phyloP scores from a whole-genome alignment of 805 yeast genomes.

The Clavispora phyllophila region DNA sequence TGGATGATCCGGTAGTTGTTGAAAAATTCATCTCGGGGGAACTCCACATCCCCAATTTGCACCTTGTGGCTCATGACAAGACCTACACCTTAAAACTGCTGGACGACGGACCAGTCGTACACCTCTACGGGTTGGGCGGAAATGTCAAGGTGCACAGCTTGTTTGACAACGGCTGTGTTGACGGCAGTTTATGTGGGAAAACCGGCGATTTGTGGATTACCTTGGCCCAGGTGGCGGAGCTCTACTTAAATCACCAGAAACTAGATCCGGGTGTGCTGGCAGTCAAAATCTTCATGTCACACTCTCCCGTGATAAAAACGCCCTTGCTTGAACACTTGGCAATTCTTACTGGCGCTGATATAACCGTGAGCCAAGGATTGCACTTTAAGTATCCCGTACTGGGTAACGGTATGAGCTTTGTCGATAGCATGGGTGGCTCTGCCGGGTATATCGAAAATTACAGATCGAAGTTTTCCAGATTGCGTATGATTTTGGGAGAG shows the following conservation, averaged over 20 bases:
- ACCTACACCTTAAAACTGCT: slow-evolving; percentile 30
- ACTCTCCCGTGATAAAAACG: slow-evolving; percentile 67
- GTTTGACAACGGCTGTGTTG: slow-evolving; percentile 42
- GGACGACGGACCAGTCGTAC: slow-evolving; percentile 40
- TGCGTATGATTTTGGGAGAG: slow-evolving; percentile 56
- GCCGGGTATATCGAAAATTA: slow-evolving; percentile 49
- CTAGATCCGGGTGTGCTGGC: slow-evolving; percentile 28
- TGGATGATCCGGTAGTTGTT: slow-evolving; percentile 67
- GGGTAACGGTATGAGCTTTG: slow-evolving; percentile 63
- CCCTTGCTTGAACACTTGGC: slow-evolving; percentile 66
- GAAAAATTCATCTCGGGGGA: slow-evolving; percentile 55
- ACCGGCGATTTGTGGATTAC: slow-evolving; percentile 71
- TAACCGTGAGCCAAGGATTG: slow-evolving; percentile 65
- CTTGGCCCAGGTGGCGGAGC: slow-evolving; percentile 62
- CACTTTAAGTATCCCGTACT: slow-evolving; percentile 69
- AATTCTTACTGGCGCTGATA: slow-evolving; percentile 62
- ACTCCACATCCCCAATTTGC: slow-evolving; percentile 51
- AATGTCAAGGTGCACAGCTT: slow-evolving; percentile 59
- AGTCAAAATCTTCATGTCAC: slow-evolving; percentile 58
- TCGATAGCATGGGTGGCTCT: slow-evolving; percentile 40
- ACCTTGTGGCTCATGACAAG: slow-evolving; percentile 55
- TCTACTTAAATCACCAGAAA: slow-evolving; percentile 24
- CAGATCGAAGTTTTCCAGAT: slow-evolving; percentile 55
- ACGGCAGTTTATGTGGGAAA: slow-evolving; percentile 16
- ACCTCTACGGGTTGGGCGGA: slow-evolving; percentile 71